These are phyloP conservation scores for Boeremia lycopersici DNA, from an alignment of 2,329 filamentous ascomycete species.

Conservation along the genomic window DNA sequence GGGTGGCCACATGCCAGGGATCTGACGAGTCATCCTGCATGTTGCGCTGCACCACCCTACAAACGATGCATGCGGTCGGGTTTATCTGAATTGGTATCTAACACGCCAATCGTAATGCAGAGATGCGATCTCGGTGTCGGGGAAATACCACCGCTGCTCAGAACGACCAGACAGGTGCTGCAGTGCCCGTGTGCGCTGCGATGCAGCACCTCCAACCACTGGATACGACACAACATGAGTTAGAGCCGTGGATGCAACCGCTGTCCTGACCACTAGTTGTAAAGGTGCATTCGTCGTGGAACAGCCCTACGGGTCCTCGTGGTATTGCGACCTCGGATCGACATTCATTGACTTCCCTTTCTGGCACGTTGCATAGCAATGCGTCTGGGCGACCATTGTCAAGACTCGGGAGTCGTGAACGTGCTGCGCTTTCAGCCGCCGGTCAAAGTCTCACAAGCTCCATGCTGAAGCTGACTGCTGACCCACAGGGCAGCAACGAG, in stretches of 20 bases:
- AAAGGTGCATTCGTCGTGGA: constrained; percentile 3
- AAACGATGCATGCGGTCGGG: constrained; percentile 16
- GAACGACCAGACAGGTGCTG: constrained; percentile 7
- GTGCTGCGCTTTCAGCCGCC: not conserved
- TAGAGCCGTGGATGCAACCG: constrained; percentile 3
- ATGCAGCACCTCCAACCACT: constrained; percentile 21
- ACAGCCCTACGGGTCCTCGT: constrained; percentile 9
- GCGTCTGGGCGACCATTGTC: not conserved
- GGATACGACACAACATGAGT: constrained; percentile 16
- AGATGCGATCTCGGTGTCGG: constrained; percentile 1
- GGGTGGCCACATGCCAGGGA: constrained; percentile 3
- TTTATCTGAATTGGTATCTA: constrained; percentile 2
- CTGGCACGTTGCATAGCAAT: constrained; percentile 7
- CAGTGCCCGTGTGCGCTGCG: constrained; percentile 16
- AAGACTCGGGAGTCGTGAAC: not conserved
- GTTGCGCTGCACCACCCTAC: constrained; percentile 22
- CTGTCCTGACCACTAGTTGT: constrained; percentile 4
- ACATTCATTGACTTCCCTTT: constrained; percentile 13
- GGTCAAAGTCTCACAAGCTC: not conserved
- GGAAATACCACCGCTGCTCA: constrained; percentile 8
- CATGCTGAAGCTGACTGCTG: constrained; percentile 3
- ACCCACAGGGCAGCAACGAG: not conserved
- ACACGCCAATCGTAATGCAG: constrained; percentile 4
- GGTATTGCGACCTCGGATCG: not conserved
- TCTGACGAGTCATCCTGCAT: constrained; percentile 23